Conservation (phyloP, 148 eudicot genomes). For the Selenicereus undatus region DNA sequence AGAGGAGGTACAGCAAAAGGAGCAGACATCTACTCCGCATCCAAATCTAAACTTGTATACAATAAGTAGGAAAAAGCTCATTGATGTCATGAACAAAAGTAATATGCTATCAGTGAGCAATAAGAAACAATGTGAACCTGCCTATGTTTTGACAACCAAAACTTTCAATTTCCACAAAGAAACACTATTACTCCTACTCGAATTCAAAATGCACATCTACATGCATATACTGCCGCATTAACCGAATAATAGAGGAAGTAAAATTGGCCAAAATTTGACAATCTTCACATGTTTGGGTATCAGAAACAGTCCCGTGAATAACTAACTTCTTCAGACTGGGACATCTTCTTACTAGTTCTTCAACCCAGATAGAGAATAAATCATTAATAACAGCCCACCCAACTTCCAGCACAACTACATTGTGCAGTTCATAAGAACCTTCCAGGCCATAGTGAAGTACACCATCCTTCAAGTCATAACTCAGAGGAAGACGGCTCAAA, state of each 20-base stretch:
- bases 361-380: slow-evolving; percentile 64
- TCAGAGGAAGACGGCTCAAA: slow-evolving; percentile 51
- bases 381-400: slow-evolving; percentile 75
- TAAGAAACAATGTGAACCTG: neutral
- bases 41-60: slow-evolving; percentile 1
- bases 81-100: slow-evolving; percentile 13
- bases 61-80: neutral
- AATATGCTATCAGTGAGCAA: neutral
- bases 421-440: slow-evolving; percentile 50
- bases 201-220: slow-evolving; percentile 73
- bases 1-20: neutral
- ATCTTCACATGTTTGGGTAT: slow-evolving; percentile 72
- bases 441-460: slow-evolving; percentile 59
- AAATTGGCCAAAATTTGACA: slow-evolving; percentile 65
- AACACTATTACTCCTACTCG: slow-evolving; percentile 24
- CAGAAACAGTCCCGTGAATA: slow-evolving; percentile 74
- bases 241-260: slow-evolving; percentile 63
- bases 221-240: slow-evolving; percentile 67
- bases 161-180: slow-evolving; percentile 10
- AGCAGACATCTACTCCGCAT: neutral
- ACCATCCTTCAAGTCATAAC: slow-evolving; percentile 67
- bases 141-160: slow-evolving; percentile 16
- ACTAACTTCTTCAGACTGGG: slow-evolving; percentile 69
- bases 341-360: slow-evolving; percentile 62
- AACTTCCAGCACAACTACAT: slow-evolving; percentile 64